Conservation (phyloP, 139 green algal genomes). For the Nannochloris sp. region DNA sequence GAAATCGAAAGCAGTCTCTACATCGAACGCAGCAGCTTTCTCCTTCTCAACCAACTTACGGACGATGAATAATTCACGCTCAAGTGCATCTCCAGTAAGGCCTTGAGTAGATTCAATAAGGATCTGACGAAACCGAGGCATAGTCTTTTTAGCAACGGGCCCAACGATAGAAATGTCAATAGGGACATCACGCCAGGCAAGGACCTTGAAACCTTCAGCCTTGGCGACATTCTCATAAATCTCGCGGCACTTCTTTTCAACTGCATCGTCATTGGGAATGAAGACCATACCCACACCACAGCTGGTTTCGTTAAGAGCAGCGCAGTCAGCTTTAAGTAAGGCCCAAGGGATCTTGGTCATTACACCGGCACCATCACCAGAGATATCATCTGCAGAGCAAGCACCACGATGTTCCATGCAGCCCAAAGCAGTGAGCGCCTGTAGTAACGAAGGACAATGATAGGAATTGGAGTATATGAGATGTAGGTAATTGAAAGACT, state of each 20-base stretch:
- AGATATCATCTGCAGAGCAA: constrained; percentile 94
- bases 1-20: constrained; percentile 59
- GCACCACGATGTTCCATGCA: constrained; percentile 99
- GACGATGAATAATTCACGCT: constrained; percentile 92
- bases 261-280: constrained; percentile 80
- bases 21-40: constrained; percentile 36
- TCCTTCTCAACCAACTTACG: constrained; percentile 89
- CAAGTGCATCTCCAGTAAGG: constrained; percentile 72
- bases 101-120: constrained; percentile 9
- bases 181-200: constrained; percentile 92
- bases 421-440: constrained; percentile 85
- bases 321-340: constrained; percentile 65
- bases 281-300: constrained; percentile 96
- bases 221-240: constrained; percentile 69
- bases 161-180: constrained; percentile 81
- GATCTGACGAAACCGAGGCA: constrained; percentile 89
- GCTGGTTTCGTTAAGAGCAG: constrained; percentile 46
- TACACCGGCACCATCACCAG: constrained; percentile 94
- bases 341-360: constrained; percentile 97
- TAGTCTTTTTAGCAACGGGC: constrained; percentile 71
- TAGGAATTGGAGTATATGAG: background rate
- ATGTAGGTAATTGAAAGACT: background rate
- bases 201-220: constrained; percentile 72
- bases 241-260: constrained; percentile 54
- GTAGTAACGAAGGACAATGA: background rate